Percentiles rank a stretch among this genome's conserved stretches.
phyloP scores from a whole-genome alignment of 1,139 yeast genomes.

The Sugiyamaella castrensis region DNA sequence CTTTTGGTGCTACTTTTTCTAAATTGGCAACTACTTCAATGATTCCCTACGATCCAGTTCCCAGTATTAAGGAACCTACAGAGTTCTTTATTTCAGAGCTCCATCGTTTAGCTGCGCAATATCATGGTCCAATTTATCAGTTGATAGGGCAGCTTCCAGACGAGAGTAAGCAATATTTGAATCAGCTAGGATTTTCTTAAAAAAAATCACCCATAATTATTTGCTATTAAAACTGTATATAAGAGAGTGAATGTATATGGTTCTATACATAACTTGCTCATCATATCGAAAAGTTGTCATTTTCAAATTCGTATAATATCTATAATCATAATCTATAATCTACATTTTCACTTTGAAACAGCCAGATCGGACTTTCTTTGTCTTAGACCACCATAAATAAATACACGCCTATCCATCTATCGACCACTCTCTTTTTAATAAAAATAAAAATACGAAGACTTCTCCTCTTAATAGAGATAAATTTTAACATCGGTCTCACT shows the following conservation, averaged over 20 bases:
- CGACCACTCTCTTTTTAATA: too few species aligned
- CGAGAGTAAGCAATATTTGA: constrained; percentile 40
- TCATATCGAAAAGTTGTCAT: too few species aligned
- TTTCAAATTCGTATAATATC: too few species aligned
- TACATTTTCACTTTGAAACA: too few species aligned
- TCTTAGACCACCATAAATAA: too few species aligned
- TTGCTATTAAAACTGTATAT: neutral
- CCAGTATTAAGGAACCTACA: constrained; percentile 44
- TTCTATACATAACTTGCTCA: too few species aligned
- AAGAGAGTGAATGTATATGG: too few species aligned
- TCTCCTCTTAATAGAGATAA: constrained; percentile 31
- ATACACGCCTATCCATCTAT: too few species aligned
- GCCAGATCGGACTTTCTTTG: too few species aligned
- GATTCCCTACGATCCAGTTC: constrained; percentile 67
- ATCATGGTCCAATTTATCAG: constrained; percentile 26
- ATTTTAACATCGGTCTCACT: constrained; percentile 25
- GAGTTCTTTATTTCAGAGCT: constrained; percentile 40
- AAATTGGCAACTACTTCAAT: constrained; percentile 61
- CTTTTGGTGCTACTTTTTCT: constrained; percentile 85
- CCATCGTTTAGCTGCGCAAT: constrained; percentile 33
- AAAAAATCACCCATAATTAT: neutral
- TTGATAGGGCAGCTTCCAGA: constrained; percentile 39
- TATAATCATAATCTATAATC: too few species aligned
- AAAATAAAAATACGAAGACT: neutral
- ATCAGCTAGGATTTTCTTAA: constrained; percentile 33